phyloP scores from a whole-genome alignment of 345 rosid species.

The Salix brachista region DNA sequence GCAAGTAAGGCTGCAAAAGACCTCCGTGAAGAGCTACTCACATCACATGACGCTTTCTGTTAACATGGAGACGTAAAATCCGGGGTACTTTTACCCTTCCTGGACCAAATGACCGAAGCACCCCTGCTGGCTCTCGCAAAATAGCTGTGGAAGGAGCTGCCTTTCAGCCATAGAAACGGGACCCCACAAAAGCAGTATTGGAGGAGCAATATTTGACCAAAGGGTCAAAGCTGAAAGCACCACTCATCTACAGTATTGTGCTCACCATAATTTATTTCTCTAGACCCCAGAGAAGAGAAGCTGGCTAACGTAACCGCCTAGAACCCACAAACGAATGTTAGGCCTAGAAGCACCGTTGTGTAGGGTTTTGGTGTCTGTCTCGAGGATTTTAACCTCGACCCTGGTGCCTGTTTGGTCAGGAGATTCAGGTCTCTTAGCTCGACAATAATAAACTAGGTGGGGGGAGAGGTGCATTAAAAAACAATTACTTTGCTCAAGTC shows the following conservation, averaged over 20 bases:
- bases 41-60: constrained; percentile 20
- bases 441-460: not conserved
- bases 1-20: not conserved
- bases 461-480: too few species aligned
- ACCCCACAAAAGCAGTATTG: not conserved
- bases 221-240: not conserved
- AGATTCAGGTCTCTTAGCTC: not conserved
- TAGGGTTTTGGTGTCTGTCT: constrained; percentile 36
- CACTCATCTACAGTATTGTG: not conserved
- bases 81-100: constrained; percentile 15
- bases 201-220: constrained; percentile 18
- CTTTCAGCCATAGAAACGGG: not conserved
- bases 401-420: constrained; percentile 25
- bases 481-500: not conserved
- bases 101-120: constrained; percentile 6
- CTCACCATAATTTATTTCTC: not conserved
- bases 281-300: not conserved
- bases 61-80: constrained; percentile 28
- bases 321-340: constrained; percentile 28
- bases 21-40: constrained; percentile 15
- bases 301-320: not conserved
- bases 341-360: constrained; percentile 14
- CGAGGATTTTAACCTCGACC: constrained; percentile 39
- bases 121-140: not conserved
- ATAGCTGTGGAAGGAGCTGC: accelerated